phyloP scores from a whole-genome alignment of 805 yeast genomes.

The Saccharomyces paradoxus region DNA sequence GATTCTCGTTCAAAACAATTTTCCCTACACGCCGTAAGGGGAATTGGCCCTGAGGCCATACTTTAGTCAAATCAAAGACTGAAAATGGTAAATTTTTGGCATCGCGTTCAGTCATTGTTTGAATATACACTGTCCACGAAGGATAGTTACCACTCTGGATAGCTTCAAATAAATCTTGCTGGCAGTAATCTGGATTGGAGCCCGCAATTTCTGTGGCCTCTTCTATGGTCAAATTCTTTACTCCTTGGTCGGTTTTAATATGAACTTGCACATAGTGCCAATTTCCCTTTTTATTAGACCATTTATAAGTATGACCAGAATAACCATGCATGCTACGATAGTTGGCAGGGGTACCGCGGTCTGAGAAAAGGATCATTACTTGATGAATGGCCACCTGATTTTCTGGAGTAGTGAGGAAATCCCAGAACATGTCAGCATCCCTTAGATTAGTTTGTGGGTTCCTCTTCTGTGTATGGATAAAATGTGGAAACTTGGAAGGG shows the following conservation, averaged over 20 bases:
- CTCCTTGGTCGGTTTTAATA: constrained; percentile 45
- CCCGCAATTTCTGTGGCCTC: constrained; percentile 64
- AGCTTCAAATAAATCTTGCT: constrained; percentile 68
- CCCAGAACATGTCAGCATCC: constrained; percentile 82
- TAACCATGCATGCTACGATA: constrained; percentile 56
- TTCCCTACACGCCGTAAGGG: constrained; percentile 84
- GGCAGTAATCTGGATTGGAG: constrained; percentile 74
- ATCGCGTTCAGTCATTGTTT: constrained; percentile 78
- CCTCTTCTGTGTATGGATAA: constrained; percentile 65
- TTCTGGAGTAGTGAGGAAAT: constrained; percentile 50
- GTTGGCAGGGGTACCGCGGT: constrained; percentile 52
- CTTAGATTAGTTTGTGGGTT: constrained; percentile 65
- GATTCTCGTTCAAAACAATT: constrained; percentile 71
- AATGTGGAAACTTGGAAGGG: constrained; percentile 55
- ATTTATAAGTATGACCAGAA: constrained; percentile 60
- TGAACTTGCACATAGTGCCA: constrained; percentile 54
- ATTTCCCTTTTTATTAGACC: constrained; percentile 47
- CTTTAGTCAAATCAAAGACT: constrained; percentile 83
- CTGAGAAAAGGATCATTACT: constrained; percentile 51
- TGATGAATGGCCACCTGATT: constrained; percentile 78
- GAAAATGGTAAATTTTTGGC: constrained; percentile 70
- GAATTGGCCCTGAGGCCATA: constrained; percentile 83
- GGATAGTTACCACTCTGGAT: constrained; percentile 75
- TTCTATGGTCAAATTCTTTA: constrained; percentile 46
- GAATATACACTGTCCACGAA: constrained; percentile 78